Conservation (phyloP, 225 moss, liverwort and hornwort genomes). For the Sphagnum tenellum region DNA sequence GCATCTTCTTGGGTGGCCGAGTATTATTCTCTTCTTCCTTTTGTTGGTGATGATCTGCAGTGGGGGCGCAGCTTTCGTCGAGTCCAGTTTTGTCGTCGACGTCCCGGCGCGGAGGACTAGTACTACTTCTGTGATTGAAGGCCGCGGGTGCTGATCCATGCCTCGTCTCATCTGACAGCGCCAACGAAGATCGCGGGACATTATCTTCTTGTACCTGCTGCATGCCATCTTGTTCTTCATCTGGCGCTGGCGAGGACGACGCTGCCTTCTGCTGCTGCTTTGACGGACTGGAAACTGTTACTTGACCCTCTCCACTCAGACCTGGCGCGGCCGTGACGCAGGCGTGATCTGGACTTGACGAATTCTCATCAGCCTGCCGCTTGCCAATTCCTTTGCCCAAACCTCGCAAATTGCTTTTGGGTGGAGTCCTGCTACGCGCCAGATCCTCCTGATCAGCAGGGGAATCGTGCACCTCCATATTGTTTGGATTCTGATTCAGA, state of each 20-base stretch:
- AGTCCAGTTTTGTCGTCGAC: neutral
- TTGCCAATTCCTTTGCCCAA: too few relatives aligned
- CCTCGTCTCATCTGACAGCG: neutral
- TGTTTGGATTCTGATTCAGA: constrained; percentile 16
- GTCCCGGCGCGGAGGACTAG: constrained; percentile 4
- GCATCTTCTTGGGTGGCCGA: constrained; percentile 23
- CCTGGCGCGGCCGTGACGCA: too few relatives aligned
- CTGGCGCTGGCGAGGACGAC: too few relatives aligned
- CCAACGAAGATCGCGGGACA: neutral
- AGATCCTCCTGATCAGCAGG: neutral
- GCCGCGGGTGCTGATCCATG: neutral
- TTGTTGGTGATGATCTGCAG: constrained; percentile 10
- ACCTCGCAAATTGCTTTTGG: too few relatives aligned
- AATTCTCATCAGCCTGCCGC: neutral
- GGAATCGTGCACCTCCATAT: neutral
- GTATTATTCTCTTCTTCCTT: constrained; percentile 7
- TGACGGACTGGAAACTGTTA: too few relatives aligned
- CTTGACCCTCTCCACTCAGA: too few relatives aligned
- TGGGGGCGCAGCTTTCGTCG: constrained; percentile 24
- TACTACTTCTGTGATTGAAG: too few relatives aligned
- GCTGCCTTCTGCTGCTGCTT: too few relatives aligned
- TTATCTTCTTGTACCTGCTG: constrained; percentile 3
- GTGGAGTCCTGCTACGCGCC: too few relatives aligned
- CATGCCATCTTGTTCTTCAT: neutral
- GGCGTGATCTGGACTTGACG: neutral